Evolutionary conservation across 306 rosid genomes (phyloP), one percentile per base, ranked within the genome.

Genomic region (Ormosia emarginata): DNA sequence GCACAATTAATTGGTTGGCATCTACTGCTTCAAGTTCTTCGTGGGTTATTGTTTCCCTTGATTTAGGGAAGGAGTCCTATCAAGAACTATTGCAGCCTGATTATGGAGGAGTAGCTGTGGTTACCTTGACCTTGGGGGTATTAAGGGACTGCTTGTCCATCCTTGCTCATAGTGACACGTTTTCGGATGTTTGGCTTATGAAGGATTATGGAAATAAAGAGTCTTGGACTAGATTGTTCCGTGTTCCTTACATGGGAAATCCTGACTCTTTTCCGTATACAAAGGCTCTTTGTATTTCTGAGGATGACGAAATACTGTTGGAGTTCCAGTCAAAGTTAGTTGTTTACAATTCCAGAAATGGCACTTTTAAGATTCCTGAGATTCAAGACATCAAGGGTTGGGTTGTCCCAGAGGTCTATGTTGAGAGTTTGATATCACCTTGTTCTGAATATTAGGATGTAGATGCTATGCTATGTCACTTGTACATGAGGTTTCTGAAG

Each of bases 401-500:
- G 63, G 0, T 29, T 47, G 13, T 32, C 3, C 29, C 79, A 3
- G 49, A 36, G 17, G 30, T 77, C 64, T 77, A 81, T 55, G 47
- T 67, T 5, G 84, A 87, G 59, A 87, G 87, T 59, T 74, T 87
- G 75, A 61, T 84, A 66, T 84, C 86, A 68, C 90, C 90, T 55
- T 59, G 79, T 32, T 70, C 14, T 61, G 10, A 58, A 13, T 47
- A 53, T 29, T 37, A 37, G 56, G 46, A 37, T 50, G 36, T 40
- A 53, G 49, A 71, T 57, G 34, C 24, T 13, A 6, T 24, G 7
- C 30, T 17, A 34, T 53, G 58, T 49, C 6, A 41, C 33, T 32
- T 4, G 39, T 43, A 37, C 5, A 14, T 24, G 39, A 17, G 30
- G 44, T 36, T 18, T 32, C 50, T 72, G 41, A 29, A 50, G 49